Base-by-base conservation (phyloP, 2,329 filamentous ascomycete species). In the Didymella segeticola region DNA sequence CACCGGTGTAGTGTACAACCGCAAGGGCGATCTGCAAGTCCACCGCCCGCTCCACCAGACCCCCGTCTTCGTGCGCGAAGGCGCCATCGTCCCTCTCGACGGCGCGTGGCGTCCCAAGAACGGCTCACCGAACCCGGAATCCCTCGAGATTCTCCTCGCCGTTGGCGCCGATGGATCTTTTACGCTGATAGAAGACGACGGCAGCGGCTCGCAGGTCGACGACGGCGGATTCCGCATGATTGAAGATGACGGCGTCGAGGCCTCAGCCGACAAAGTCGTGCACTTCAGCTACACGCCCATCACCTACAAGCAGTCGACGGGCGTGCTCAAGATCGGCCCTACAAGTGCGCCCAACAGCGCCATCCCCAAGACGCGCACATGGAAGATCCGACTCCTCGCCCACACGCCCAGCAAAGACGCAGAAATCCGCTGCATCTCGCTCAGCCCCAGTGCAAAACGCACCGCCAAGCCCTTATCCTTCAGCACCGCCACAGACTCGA, bases 11-110 rank as follows among this genome's bases (percentile, higher is more conserved):
- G 76, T 85, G 2, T 88, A 88, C 63, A 81, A 85, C 52, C 83
- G 83, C 2, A 77, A 82, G 53, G 77, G 84, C 3, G 75, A 80
- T 48, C 62, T 87, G 12, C 77, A 70, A 41, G 66, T 87, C 46
- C 80, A 82, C 58, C 78, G 86, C 9, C 68, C 73, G 0, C 71
- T 88, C 0, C 62, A 78, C 15, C 68, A 77, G 20, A 76, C 80
- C 26, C 86, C 86, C 0, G 80, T 86, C 0, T 73, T 88, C 12
- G 79, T 82, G 1, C 70, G 70, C 0, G 80, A 86, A 64, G 86
- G 86, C 0, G 75, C 83, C 11, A 86, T 88, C 48, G 73, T 88
- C 5, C 82, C 84, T 0, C 71, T 87, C 0, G 84, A 87, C 51
- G 74, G 64, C 1, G 70, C 72, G 3, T 54, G 60, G 29, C 69